Evolutionary conservation across 2,329 filamentous ascomycete genomes (phyloP).

Genomic region (Plenodomus tracheiphilus): DNA sequence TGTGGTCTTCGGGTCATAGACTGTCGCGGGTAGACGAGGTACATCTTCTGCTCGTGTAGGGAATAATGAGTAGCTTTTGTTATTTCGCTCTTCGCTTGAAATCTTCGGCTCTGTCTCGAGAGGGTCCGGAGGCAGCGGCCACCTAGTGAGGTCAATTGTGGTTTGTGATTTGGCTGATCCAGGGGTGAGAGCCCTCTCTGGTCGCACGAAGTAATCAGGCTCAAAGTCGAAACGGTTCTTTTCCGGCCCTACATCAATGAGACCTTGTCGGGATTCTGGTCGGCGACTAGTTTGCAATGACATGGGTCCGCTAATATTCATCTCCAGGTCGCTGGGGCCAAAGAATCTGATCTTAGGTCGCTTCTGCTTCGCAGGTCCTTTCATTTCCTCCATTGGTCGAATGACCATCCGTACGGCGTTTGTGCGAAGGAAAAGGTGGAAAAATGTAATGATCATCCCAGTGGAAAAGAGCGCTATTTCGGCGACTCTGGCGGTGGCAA

Average conservation of each 20-base stretch:
- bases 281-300: conserved; percentile 37
- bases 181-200: conserved; percentile 37
- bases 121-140: conserved; percentile 41
- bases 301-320: conserved; percentile 47
- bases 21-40: conserved; percentile 43
- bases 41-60: conserved; percentile 45
- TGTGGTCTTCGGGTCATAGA: conserved; percentile 38
- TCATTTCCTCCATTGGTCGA: conserved; percentile 53
- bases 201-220: conserved; percentile 36
- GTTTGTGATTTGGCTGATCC: conserved; percentile 29
- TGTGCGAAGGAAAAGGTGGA: conserved; percentile 69
- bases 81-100: conserved; percentile 28
- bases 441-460: conserved; percentile 65
- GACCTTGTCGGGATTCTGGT: conserved; percentile 39
- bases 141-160: conserved; percentile 39
- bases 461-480: conserved; percentile 68
- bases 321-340: conserved; percentile 48
- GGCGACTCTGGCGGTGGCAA: conserved; percentile 64
- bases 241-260: conserved; percentile 43
- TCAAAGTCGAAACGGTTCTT: conserved; percentile 44
- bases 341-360: conserved; percentile 55
- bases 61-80: conserved; percentile 45
- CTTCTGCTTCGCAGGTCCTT: conserved; percentile 45
- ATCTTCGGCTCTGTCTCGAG: conserved; percentile 18
- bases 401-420: conserved; percentile 62